Evolutionary conservation across 2,329 filamentous ascomycete genomes (phyloP).

Genomic region (Coleophoma cylindrospora): DNA sequence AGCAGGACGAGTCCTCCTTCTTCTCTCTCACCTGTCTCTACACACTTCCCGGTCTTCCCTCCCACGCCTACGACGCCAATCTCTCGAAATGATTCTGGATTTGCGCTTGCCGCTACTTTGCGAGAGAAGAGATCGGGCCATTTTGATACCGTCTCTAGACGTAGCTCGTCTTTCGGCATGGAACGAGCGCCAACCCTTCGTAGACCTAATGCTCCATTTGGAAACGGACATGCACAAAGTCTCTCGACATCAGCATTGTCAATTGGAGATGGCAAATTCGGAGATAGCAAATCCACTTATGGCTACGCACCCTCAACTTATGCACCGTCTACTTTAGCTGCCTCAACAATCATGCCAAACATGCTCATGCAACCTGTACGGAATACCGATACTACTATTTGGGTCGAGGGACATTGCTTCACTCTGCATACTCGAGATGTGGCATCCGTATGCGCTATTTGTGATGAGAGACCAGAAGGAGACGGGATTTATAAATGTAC

Average conservation of each 20-base stretch:
- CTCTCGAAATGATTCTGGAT: conserved; percentile 89
- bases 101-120: conserved; percentile 77
- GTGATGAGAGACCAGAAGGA: conserved; percentile 61
- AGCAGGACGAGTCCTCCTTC: conserved; percentile 56
- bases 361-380: conserved; percentile 74
- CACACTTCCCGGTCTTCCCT: conserved; percentile 70
- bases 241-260: conserved; percentile 61
- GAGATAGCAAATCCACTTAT: conserved; percentile 30
- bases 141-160: conserved; percentile 69
- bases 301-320: conserved; percentile 81
- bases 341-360: conserved; percentile 82
- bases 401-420: conserved; percentile 83
- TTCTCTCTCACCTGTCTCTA: conserved; percentile 71
- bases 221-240: conserved; percentile 58
- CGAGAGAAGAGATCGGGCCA: conserved; percentile 93
- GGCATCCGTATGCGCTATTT: conserved; percentile 63
- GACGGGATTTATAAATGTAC: conserved; percentile 73
- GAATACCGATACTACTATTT: conserved; percentile 74
- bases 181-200: conserved; percentile 65
- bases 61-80: conserved; percentile 70
- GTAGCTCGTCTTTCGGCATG: conserved; percentile 89
- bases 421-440: conserved; percentile 57
- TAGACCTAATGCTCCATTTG: conserved; percentile 69
- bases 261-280: conserved; percentile 12
- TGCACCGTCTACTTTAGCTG: conserved; percentile 78